Evolutionary conservation across 2,329 filamentous ascomycete species (phyloP).

Genomic region (Colletotrichum neosansevieriae): DNA sequence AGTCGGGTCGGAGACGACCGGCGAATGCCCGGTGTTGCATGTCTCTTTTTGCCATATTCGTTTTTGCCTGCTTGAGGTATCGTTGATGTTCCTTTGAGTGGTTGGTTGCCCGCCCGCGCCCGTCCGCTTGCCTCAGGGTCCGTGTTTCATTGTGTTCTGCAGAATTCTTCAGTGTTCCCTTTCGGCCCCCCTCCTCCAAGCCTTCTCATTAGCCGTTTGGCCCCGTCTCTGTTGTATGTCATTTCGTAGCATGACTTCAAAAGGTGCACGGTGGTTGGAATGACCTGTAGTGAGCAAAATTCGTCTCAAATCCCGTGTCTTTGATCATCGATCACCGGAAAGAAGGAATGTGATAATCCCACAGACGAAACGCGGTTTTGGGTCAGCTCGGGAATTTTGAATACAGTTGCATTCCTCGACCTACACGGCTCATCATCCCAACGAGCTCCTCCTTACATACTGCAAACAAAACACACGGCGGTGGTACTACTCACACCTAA

Average conservation of each 20-base stretch:
- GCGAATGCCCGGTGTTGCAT: slow-evolving; percentile 31
- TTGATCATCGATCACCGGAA: background rate
- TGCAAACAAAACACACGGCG: too few species aligned
- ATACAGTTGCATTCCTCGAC: background rate
- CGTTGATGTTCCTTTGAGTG: too few species aligned
- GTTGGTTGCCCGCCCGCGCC: background rate
- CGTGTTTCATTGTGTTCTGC: slow-evolving; percentile 22
- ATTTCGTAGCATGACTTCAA: too few species aligned
- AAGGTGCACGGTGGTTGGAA: background rate
- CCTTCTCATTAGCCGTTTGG: background rate
- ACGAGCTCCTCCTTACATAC: too few species aligned
- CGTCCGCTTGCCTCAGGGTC: slow-evolving; percentile 16
- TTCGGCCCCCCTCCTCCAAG: background rate
- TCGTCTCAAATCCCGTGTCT: background rate
- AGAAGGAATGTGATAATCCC: background rate
- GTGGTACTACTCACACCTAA: background rate
- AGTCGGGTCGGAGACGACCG: slow-evolving; percentile 33
- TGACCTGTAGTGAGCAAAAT: background rate
- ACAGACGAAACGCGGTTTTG: background rate
- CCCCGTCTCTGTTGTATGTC: background rate
- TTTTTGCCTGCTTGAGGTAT: background rate
- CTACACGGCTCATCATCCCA: too few species aligned
- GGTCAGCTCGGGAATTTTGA: background rate
- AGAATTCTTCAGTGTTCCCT: slow-evolving; percentile 23
- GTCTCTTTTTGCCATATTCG: background rate